These are phyloP conservation scores for Pyrenophora tritici-repentis DNA, from an alignment of 2,329 filamentous ascomycete genomes.

Conservation along the genomic window DNA sequence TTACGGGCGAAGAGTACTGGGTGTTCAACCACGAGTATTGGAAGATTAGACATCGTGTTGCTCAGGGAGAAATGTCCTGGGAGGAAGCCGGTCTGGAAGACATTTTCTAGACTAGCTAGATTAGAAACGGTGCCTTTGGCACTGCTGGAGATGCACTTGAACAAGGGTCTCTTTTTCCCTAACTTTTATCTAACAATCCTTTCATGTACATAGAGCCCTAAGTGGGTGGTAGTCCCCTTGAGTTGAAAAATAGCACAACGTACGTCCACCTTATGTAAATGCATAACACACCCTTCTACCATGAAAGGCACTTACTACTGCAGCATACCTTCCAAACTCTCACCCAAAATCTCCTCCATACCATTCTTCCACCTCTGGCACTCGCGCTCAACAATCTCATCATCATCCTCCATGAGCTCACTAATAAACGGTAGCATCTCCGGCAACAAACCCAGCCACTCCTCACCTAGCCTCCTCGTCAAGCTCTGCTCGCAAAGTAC, in stretches of 20 bases:
- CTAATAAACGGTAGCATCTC: constrained; percentile 98
- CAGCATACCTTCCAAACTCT: constrained; percentile 90
- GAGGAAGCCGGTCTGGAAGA: constrained; percentile 68
- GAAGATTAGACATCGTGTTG: constrained; percentile 71
- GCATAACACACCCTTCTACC: too few relatives aligned
- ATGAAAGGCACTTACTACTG: constrained; percentile 61
- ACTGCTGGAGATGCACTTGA: too few relatives aligned
- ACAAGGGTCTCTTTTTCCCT: too few relatives aligned
- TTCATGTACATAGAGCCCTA: too few relatives aligned
- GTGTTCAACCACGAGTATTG: constrained; percentile 88
- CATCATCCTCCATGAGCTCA: constrained; percentile 94
- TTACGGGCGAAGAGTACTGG: constrained; percentile 91
- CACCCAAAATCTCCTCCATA: constrained; percentile 87
- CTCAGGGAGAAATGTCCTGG: constrained; percentile 67
- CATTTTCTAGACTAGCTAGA: constrained; percentile 61
- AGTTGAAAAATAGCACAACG: too few relatives aligned
- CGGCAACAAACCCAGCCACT: constrained; percentile 87
- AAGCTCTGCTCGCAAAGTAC: constrained; percentile 81
- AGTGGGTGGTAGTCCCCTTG: too few relatives aligned
- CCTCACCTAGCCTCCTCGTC: constrained; percentile 81
- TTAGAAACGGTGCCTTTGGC: too few relatives aligned
- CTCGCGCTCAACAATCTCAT: constrained; percentile 89
- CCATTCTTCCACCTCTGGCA: constrained; percentile 86
- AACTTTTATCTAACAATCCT: too few relatives aligned
- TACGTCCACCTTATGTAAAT: too few relatives aligned